Percentiles rank a stretch among this genome's conserved stretches.
phyloP scores from a whole-genome alignment of 1,139 yeast species.

The Candida sojae region DNA sequence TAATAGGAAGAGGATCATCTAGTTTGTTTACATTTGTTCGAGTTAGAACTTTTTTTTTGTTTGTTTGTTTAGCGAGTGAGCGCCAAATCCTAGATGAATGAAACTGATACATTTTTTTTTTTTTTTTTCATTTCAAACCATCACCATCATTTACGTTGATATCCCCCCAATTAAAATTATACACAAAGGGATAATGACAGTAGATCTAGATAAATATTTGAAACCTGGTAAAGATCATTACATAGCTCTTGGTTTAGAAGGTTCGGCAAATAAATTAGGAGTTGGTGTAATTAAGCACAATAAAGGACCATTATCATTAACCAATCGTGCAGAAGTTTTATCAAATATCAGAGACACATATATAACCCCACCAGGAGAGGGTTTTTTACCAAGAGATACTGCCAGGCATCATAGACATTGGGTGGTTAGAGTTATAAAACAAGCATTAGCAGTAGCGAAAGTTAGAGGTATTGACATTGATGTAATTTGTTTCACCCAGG shows the following conservation, averaged over 20 bases:
- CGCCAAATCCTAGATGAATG: background rate
- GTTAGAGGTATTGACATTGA: constrained; percentile 66
- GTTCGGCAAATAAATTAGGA: constrained; percentile 95
- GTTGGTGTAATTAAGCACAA: constrained; percentile 86
- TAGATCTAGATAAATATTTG: constrained; percentile 39
- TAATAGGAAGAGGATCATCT: background rate
- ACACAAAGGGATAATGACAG: constrained; percentile 19
- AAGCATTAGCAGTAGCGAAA: constrained; percentile 64
- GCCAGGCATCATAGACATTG: constrained; percentile 96
- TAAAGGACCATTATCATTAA: constrained; percentile 48
- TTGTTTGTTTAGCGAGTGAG: background rate
- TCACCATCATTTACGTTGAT: background rate
- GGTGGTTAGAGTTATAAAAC: constrained; percentile 79
- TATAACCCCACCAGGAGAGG: constrained; percentile 97
- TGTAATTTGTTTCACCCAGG: constrained; percentile 93
- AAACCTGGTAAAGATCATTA: constrained; percentile 52
- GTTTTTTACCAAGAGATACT: constrained; percentile 92
- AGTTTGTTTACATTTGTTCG: constrained; percentile 11
- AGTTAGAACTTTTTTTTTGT: background rate
- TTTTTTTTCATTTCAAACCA: background rate
- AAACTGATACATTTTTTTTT: background rate
- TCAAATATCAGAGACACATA: constrained; percentile 93
- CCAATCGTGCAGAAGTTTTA: constrained; percentile 71
- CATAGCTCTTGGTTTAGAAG: constrained; percentile 88
- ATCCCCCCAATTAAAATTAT: no score